Conservation (phyloP, 106 monocot species). For the Acorus calamus region DNA sequence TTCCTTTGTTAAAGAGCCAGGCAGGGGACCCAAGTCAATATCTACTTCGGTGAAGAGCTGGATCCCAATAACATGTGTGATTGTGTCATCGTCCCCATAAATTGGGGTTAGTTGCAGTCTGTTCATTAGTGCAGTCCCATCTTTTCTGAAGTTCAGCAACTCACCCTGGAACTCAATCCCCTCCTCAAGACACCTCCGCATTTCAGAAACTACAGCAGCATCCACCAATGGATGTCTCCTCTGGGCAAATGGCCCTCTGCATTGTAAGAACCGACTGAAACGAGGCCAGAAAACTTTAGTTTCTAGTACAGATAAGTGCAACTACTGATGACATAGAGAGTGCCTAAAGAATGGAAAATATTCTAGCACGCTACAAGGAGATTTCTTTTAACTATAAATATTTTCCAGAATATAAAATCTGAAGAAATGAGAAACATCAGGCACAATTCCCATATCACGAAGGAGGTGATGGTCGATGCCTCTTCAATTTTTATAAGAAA, state of each 20-base stretch:
- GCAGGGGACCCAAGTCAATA: constrained; percentile 69
- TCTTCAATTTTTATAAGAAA: too few relatives aligned
- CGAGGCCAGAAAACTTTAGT: not conserved
- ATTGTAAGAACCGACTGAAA: constrained; percentile 25
- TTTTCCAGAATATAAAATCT: too few relatives aligned
- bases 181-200: not conserved
- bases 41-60: constrained; percentile 69
- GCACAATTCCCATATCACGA: too few relatives aligned
- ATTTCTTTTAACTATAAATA: too few relatives aligned
- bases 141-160: constrained; percentile 82
- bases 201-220: not conserved
- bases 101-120: constrained; percentile 61
- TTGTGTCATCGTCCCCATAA: constrained; percentile 71
- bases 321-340: too few relatives aligned
- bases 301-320: too few relatives aligned
- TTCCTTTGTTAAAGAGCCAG: constrained; percentile 39
- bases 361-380: too few relatives aligned
- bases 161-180: constrained; percentile 64
- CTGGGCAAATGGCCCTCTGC: not conserved
- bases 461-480: too few relatives aligned
- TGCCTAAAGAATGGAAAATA: too few relatives aligned
- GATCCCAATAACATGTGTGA: constrained; percentile 83
- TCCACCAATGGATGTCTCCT: not conserved
- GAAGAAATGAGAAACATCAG: too few relatives aligned
- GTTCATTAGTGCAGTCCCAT: constrained; percentile 83